Evolutionary conservation across 2,329 filamentous ascomycete genomes (phyloP), one percentile per base, ranked within the genome.

Genomic region (Fusarium scirpi): DNA sequence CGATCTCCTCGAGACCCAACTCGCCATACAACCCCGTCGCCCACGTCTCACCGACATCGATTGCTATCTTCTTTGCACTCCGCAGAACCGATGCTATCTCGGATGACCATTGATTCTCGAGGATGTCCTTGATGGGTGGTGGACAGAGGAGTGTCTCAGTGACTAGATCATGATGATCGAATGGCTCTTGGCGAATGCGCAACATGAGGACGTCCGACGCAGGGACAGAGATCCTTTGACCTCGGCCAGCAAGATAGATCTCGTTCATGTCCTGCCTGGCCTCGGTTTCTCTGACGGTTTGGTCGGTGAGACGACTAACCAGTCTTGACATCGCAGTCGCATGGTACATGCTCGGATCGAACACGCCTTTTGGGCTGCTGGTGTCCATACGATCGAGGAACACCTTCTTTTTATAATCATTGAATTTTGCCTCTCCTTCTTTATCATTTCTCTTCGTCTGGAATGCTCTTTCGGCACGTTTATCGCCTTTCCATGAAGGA

Each of bases 121-220:
- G 71, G 9, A 75, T 60, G 18, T 62, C 78, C 24, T 76, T 77
- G 46, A 74, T 75, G 10, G 58, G 58, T 4, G 72, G 72, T 10
- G 65, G 58, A 41, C 57, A 59, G 25, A 74, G 66, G 10, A 76
- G 49, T 6, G 66, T 60, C 38, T 66, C 64, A 1, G 44, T 55
- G 5, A 54, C 54, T 5, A 62, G 27, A 24, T 63, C 58, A 22
- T 65, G 47, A n/a, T 65, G 64, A 4, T 67, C 58, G 13, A 49
- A 20, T 5, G 60, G 60, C 5, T 25, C 30, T 49, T 76, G 74
- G 30, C 70, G 56, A 47, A 79, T 74, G 7, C 73, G 73, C 25
- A 79, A 62, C 51, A 79, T 73, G 30, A 79, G 53, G 16, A 78
- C 72, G 34, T 79, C 78, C 2, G 53, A 62, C 25, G 70, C 69